Base-by-base conservation (phyloP, 345 rosid species). In the Cardamine chenopodiifolia region DNA sequence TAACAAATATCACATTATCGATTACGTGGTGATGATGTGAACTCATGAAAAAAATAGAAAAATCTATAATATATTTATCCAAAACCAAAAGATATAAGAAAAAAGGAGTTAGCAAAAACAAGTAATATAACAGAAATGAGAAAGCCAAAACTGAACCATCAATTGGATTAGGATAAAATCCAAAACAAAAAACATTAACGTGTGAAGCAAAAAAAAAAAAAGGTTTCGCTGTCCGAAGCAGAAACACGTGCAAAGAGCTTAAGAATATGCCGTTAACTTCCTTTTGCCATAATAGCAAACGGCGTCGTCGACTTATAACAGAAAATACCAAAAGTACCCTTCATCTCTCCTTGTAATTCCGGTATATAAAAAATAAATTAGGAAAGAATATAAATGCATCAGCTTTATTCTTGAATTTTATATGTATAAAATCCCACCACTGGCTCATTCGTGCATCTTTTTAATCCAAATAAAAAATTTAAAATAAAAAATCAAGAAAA, bases 371-470 rank as follows among this genome's bases (percentile, higher is more conserved):
- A 58, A 25, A 67, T 4, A 34, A 32, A 1, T 0, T 3, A 64
- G 49, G 57, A 74, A 35, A 59, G 50, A 58, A 74, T 58, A 66
- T 7, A 74, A 66, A 44, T 48, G 37, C 45, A 58, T 67, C 68
- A 75, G 62, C 61, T 75, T 67, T 67, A 66, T 75, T 74, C 53
- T 67, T 57, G 17, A 35, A 35, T 54, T 73, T 64, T 34, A 47
- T 57, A 49, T 64, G 11, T 32, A 48, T 26, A 35, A n/a, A 66
- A 74, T 74, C 78, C 26, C 67, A 67, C 78, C 73, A 58, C 61
- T 74, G 73, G 72, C 28, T 74, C 78, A 58, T 75, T 75, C 73
- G 68, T 74, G 68, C 68, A 59, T 75, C 68, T 75, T 75, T 74
- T 63, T 63, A 15, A 7, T 15, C 12, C 1, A 12, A 22, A 31